Conservation (phyloP, 352 stramenopile species). For the Pseudoperonospora humuli region DNA sequence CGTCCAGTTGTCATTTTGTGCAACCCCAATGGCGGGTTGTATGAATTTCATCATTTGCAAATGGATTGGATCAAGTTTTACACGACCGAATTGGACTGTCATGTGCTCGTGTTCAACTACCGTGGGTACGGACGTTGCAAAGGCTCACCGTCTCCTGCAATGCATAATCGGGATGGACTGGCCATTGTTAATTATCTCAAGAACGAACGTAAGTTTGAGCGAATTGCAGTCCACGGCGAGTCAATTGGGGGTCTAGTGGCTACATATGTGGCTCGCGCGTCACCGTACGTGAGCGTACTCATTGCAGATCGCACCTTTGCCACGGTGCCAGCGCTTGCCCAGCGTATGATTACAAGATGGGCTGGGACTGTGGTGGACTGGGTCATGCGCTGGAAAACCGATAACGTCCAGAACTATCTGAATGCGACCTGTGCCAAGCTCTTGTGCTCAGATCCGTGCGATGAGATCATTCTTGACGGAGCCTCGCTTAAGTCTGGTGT, state of each 20-base stretch:
- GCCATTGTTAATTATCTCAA: conserved; percentile 71
- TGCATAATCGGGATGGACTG: conserved; percentile 63
- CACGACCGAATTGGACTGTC: conserved; percentile 52
- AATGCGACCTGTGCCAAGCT: conserved; percentile 67
- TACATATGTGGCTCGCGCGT: conserved; percentile 56
- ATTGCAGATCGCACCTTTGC: conserved; percentile 79
- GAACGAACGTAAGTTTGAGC: conserved; percentile 35
- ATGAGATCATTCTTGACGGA: conserved; percentile 79
- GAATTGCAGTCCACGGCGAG: conserved; percentile 73
- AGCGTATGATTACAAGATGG: conserved; percentile 73
- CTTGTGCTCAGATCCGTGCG: conserved; percentile 70
- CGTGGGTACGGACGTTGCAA: conserved; percentile 73
- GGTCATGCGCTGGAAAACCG: conserved; percentile 74
- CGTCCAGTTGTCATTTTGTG: conserved; percentile 62
- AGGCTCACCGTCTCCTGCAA: conserved; percentile 44
- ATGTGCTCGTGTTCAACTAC: conserved; percentile 85
- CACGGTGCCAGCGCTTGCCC: conserved; percentile 65
- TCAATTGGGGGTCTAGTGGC: conserved; percentile 77
- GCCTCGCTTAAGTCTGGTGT: conserved; percentile 80
- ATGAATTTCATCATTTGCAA: conserved; percentile 84
- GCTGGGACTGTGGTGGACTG: conserved; percentile 49
- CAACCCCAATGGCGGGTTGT: conserved; percentile 81
- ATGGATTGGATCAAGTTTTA: conserved; percentile 89
- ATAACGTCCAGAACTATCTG: conserved; percentile 74
- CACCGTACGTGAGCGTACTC: conserved; percentile 49